Evolutionary conservation across 495 filamentous ascomycete species (phyloP).

Genomic region (Penicillium subrubescens): DNA sequence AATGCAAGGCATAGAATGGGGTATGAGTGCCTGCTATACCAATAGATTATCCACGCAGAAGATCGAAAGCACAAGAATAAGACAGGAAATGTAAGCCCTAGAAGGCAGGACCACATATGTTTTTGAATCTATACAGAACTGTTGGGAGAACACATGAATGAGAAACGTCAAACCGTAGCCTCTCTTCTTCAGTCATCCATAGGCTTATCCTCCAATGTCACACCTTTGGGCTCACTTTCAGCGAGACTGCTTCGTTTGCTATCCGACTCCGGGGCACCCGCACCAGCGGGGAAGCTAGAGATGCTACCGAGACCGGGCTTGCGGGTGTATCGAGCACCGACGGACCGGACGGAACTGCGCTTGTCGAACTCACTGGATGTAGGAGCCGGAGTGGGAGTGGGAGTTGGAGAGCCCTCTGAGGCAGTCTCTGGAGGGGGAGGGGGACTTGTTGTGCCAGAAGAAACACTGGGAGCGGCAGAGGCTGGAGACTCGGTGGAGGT

Average conservation of each 20-base stretch:
- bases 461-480: conserved; percentile 38
- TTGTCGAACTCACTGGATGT: conserved; percentile 43
- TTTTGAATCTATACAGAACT: conserved; percentile 18
- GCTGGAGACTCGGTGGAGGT: conserved; percentile 38
- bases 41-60: background rate
- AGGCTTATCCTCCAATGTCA: conserved; percentile 78
- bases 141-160: background rate
- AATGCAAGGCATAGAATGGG: background rate
- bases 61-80: background rate
- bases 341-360: conserved; percentile 48
- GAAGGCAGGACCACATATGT: too few species aligned
- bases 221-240: conserved; percentile 59
- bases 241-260: conserved; percentile 51
- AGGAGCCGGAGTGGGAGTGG: conserved; percentile 40
- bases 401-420: conserved; percentile 43
- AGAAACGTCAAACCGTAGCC: conserved; percentile 1
- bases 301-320: conserved; percentile 48
- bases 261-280: conserved; percentile 36
- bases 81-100: background rate
- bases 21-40: conserved; percentile 4
- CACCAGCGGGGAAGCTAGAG: conserved; percentile 40
- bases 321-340: conserved; percentile 33
- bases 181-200: conserved; percentile 70
- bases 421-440: conserved; percentile 35
- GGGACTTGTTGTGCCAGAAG: conserved; percentile 36